A percentile compares a stretch with the other conserved stretches of the same genome.
phyloP scores from a whole-genome alignment of 1,284 basidiomycete genomes.

The Melampsora americana region DNA sequence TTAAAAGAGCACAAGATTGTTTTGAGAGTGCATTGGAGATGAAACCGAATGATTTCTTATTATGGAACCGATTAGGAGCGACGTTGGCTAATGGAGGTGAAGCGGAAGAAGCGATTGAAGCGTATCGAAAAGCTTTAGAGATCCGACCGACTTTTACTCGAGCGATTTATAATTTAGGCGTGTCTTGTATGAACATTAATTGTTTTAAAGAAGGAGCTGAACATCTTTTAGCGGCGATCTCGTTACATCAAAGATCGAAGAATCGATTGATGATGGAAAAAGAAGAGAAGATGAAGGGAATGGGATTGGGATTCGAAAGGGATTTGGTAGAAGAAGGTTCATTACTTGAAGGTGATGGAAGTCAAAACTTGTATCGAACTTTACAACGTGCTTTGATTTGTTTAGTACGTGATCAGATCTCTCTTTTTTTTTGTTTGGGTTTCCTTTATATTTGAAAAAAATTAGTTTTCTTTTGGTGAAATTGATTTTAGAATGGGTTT shows the following conservation, averaged over 20 bases:
- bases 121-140: constrained; percentile 88
- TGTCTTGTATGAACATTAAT: constrained; percentile 93
- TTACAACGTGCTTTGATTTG: constrained; percentile 74
- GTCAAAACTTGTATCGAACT: constrained; percentile 86
- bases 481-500: no score
- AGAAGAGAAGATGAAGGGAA: no score
- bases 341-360: constrained; percentile 63
- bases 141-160: constrained; percentile 92
- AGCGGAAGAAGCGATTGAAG: constrained; percentile 91
- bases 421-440: no score
- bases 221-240: constrained; percentile 89
- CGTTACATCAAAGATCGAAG: constrained; percentile 63
- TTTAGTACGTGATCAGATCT: constrained; percentile 61
- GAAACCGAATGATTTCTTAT: constrained; percentile 81
- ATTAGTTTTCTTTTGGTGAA: no score
- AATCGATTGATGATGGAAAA: constrained; percentile 55
- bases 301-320: no score
- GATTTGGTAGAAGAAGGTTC: no score
- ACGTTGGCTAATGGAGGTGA: constrained; percentile 91
- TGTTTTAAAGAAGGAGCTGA: constrained; percentile 94
- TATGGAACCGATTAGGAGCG: constrained; percentile 96
- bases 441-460: no score
- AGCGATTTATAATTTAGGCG: constrained; percentile 95
- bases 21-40: constrained; percentile 78
- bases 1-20: constrained; percentile 79